phyloP scores from a whole-genome alignment of 148 eudicot species.

The Gaultheria prostrata region DNA sequence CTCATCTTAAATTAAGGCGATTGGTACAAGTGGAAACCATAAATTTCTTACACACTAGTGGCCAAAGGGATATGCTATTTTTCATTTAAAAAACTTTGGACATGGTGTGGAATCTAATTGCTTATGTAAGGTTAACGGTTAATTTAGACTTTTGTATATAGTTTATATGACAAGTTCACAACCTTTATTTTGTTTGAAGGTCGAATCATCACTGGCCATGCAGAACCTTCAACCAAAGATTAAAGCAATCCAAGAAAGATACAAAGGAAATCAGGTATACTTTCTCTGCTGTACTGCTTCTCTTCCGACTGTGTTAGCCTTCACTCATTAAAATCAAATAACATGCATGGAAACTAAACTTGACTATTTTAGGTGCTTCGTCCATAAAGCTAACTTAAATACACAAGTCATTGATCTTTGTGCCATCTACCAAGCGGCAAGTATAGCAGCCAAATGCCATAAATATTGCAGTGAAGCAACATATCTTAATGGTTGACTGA shows the following conservation, averaged over 20 bases:
- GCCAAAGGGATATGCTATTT: too few relatives aligned
- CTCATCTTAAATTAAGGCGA: too few relatives aligned
- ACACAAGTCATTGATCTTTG: neutral
- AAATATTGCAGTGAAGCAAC: neutral
- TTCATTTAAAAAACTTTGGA: too few relatives aligned
- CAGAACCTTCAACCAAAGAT: slow-evolving; percentile 99
- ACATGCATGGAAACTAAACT: neutral
- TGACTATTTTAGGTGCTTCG: neutral
- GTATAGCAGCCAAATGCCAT: neutral
- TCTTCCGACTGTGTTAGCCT: slow-evolving; percentile 8
- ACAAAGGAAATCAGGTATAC: slow-evolving; percentile 89
- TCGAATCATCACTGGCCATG: slow-evolving; percentile 96
- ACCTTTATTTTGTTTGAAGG: slow-evolving; percentile 42
- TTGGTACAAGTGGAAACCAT: too few relatives aligned
- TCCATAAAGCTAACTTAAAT: neutral
- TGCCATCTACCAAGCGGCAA: neutral
- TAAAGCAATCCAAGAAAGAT: slow-evolving; percentile 99
- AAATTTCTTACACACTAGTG: too few relatives aligned
- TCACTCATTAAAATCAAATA: neutral
- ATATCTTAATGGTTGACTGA: neutral
- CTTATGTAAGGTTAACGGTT: neutral
- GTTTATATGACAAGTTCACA: slow-evolving; percentile 12
- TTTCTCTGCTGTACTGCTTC: slow-evolving; percentile 5
- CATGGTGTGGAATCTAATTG: neutral
- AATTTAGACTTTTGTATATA: neutral